Percentiles rank a stretch among this genome's conserved stretches.
Evolutionary conservation across 495 filamentous ascomycete genomes (phyloP).

Genomic region (Lepraria neglecta): DNA sequence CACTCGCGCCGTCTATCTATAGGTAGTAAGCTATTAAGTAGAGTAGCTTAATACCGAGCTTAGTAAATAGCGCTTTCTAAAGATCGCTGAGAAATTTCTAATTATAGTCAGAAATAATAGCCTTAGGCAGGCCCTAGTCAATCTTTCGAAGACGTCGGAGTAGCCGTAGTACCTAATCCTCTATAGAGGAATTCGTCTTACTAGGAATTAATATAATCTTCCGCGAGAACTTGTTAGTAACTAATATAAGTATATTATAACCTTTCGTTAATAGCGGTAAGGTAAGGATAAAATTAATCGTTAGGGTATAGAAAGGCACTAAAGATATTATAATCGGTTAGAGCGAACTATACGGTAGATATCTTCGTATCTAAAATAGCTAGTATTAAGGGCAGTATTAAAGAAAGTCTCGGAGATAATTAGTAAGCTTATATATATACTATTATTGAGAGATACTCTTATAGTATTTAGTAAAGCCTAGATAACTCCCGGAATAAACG

Average conservation of each 20-base stretch:
- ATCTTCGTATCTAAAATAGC: not conserved
- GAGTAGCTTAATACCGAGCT: not conserved
- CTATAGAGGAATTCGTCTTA: not conserved
- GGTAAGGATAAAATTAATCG: no score
- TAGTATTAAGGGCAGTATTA: not conserved
- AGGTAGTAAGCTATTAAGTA: not conserved
- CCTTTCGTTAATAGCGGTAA: no score
- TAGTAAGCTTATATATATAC: no score
- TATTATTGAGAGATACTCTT: not conserved
- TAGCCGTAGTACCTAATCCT: not conserved
- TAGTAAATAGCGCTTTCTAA: not conserved
- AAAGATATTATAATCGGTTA: not conserved
- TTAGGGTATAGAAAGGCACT: no score
- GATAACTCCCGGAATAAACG: no score
- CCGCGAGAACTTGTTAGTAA: not conserved
- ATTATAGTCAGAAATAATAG: not conserved
- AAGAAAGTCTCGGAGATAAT: no score
- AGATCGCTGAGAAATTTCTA: not conserved
- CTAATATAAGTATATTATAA: no score
- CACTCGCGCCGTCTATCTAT: not conserved
- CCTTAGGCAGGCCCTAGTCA: not conserved
- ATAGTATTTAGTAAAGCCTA: not conserved
- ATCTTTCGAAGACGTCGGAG: no score
- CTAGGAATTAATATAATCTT: not conserved
- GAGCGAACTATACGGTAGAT: not conserved